Evolutionary conservation across 306 rosid species (phyloP), one percentile per base, ranked within the genome.

Genomic region (Coriaria nepalensis): DNA sequence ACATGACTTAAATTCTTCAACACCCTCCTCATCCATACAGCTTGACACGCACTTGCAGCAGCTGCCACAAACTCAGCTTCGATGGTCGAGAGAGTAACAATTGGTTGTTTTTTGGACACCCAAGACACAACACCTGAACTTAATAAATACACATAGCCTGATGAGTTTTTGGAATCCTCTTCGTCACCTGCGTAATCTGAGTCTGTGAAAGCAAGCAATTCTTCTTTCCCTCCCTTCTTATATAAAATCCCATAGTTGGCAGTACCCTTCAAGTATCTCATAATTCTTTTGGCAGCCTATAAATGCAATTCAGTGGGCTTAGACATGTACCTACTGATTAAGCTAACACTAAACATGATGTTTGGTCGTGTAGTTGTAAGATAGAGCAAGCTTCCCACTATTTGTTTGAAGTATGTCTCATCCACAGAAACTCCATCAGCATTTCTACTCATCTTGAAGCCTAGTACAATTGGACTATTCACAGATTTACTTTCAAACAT

Each of bases 321-420:
- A 2, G 10, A 36, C 39, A 57, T 46, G 8, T 4, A 57, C 8
- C 46, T 6, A 7, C 62, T 57, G 5, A 45, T 9, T 13, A 57
- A 6, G 3, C 62, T 45, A 6, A 46, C 15, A 9, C 6, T 5
- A 36, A 14, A 15, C 33, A 46, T 37, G 4, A 57, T 10, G 4
- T 36, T 37, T 0, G 38, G 62, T 2, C 53, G 7, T 6, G 53
- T 57, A 0, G 53, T 7, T 9, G 46, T 57, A 7, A 38, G 8
- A 37, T 52, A 52, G 44, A 37, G 37, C 5, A 52, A 5, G 6
- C 34, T 13, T 38, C 63, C 55, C 5, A 58, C 47, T 5, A 58
- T 29, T 7, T 58, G 54, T 11, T 38, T 58, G 45, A 10, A 58
- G 4, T 4, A 12, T 2, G 40, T 47, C 11, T 33, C 6, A n/a